These are phyloP conservation scores for Aspergillus neoniger DNA, from an alignment of 2,329 filamentous ascomycete genomes.

Conservation along the genomic window DNA sequence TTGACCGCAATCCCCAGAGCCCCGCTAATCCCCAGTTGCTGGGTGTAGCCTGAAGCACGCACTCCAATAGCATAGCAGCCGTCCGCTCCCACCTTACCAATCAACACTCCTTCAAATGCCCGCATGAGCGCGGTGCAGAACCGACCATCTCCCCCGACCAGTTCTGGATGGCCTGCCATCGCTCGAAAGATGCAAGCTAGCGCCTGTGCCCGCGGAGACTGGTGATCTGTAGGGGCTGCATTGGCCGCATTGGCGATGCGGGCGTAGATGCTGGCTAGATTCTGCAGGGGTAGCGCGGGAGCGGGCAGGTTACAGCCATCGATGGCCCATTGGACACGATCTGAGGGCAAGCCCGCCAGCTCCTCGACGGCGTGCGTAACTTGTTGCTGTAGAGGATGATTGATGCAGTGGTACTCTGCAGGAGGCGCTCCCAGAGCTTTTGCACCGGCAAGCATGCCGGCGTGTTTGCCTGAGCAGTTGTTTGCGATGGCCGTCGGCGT, in stretches of 20 bases:
- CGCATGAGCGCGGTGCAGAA: slow-evolving; percentile 53
- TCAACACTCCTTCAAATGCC: slow-evolving; percentile 39
- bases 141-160: slow-evolving; percentile 49
- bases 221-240: background rate
- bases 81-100: slow-evolving; percentile 55
- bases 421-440: slow-evolving; percentile 37
- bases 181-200: slow-evolving; percentile 45
- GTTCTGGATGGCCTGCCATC: slow-evolving; percentile 47
- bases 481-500: slow-evolving; percentile 44
- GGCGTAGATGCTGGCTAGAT: slow-evolving; percentile 41
- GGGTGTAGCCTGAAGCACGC: slow-evolving; percentile 41
- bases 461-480: slow-evolving; percentile 55
- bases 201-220: slow-evolving; percentile 23
- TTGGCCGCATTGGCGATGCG: slow-evolving; percentile 40
- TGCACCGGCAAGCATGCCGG: slow-evolving; percentile 50
- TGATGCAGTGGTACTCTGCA: slow-evolving; percentile 38
- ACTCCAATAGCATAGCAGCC: slow-evolving; percentile 52
- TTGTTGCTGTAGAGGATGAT: slow-evolving; percentile 43
- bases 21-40: slow-evolving; percentile 39
- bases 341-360: slow-evolving; percentile 30
- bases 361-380: slow-evolving; percentile 44
- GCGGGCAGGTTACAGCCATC: slow-evolving; percentile 54
- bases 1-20: slow-evolving; percentile 50
- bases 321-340: slow-evolving; percentile 44
- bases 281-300: slow-evolving; percentile 44